Base-by-base conservation (phyloP, 306 rosid genomes). In the Vigna hirtella region DNA sequence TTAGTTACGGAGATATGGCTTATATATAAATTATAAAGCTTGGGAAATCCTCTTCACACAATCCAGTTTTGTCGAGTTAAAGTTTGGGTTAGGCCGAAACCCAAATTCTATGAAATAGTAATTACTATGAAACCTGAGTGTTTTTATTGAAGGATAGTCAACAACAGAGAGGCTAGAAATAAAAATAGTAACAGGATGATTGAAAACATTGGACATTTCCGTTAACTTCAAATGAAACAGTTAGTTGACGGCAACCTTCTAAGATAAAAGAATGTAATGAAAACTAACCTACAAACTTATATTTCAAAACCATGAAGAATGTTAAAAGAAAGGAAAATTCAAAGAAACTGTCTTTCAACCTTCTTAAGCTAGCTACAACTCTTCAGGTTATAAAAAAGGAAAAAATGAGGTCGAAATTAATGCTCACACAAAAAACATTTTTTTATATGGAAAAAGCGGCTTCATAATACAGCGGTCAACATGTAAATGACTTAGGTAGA, bases 401-500 rank as follows among this genome's bases (percentile, higher is more conserved):
- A 62, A 32, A 32, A 62, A 61, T 30, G 17, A 5, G 18, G 66
- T 59, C 28, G 14, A 8, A 59, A 59, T 26, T 13, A 28, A 10
- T 13, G 9, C 10, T 26, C 40, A 28, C 66, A 61, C 13, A 7
- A 61, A 61, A 61, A 30, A 20, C 22, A 30, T 13, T 61, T 30
- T 14, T 61, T 24, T 62, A 62, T 12, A 62, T 32, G 20, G 68
- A 49, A 49, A 48, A 15, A 17, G 5, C 4, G 18, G 17, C 7
- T 15, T 14, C 53, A 58, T 14, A 12, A 58, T 14, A 12, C 34
- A 11, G 4, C 6, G 7, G 13, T 45, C 70, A 53, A 62, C 56
- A 62, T 11, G 28, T 64, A 42, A 53, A 77, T 65, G 32, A 43
- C 38, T 72, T 66, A n/a, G 66, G 30, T 18, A 51, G 49, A 48